Percentiles rank a stretch among this genome's conserved stretches.
phyloP scores from a whole-genome alignment of 768 basidiomycete species.

The Kwoniella shandongensis region DNA sequence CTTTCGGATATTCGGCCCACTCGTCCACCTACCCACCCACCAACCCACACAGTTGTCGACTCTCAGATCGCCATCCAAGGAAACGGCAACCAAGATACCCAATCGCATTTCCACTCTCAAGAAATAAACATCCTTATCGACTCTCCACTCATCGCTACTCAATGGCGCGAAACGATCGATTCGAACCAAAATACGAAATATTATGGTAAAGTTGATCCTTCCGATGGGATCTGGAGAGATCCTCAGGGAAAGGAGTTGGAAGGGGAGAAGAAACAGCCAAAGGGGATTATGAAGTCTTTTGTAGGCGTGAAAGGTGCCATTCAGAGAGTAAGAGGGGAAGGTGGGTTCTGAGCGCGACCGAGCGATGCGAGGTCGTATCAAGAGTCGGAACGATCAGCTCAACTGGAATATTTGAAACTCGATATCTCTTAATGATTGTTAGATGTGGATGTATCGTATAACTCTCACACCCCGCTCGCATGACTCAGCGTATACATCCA shows the following conservation, averaged over 20 bases:
- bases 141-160: slow-evolving; percentile 56
- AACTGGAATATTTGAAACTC: no score
- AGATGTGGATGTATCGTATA: no score
- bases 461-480: slow-evolving; percentile 3
- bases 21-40: slow-evolving; percentile 41
- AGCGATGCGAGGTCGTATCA: no score
- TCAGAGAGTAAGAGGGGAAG: slow-evolving; percentile 35
- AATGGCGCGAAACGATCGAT: slow-evolving; percentile 57
- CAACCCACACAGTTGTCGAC: slow-evolving; percentile 65
- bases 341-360: slow-evolving; percentile 34
- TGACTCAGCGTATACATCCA: no score
- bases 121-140: slow-evolving; percentile 67
- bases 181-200: slow-evolving; percentile 57
- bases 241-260: slow-evolving; percentile 51
- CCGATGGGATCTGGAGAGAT: slow-evolving; percentile 63
- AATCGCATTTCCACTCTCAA: slow-evolving; percentile 70
- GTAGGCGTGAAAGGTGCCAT: slow-evolving; percentile 40
- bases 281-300: slow-evolving; percentile 32
- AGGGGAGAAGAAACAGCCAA: slow-evolving; percentile 23
- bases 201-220: slow-evolving; percentile 56
- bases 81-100: slow-evolving; percentile 68
- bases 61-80: slow-evolving; percentile 64
- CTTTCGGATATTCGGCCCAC: no score
- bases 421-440: no score
- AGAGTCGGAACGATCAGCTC: no score